These are phyloP conservation scores for Ustulina deusta DNA, from an alignment of 2,329 filamentous ascomycete genomes.

Conservation along the genomic window DNA sequence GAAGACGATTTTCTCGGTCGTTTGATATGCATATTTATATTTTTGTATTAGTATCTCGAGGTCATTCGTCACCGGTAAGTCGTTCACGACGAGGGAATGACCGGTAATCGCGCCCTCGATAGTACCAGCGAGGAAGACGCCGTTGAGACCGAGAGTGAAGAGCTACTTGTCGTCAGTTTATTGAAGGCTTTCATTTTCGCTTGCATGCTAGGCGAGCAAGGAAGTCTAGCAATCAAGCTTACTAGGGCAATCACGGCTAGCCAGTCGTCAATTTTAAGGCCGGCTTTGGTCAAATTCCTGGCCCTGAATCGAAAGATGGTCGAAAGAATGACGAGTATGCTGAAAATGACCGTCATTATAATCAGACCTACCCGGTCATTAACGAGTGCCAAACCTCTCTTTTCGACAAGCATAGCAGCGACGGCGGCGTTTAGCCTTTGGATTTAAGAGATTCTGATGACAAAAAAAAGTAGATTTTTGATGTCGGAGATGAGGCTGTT, in stretches of 20 bases:
- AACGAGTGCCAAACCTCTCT: too few relatives aligned
- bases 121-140: constrained; percentile 33
- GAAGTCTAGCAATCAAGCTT: not conserved
- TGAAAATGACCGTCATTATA: constrained; percentile 31
- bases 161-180: too few relatives aligned
- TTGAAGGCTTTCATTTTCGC: too few relatives aligned
- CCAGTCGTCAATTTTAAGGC: constrained; percentile 37
- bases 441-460: too few relatives aligned
- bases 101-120: constrained; percentile 33
- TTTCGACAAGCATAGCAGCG: too few relatives aligned
- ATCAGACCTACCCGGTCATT: too few relatives aligned
- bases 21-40: constrained; percentile 43
- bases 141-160: constrained; percentile 30
- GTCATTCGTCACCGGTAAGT: constrained; percentile 31
- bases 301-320: constrained; percentile 31
- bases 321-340: constrained; percentile 11
- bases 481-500: too few relatives aligned
- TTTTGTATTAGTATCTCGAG: constrained; percentile 35
- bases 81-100: constrained; percentile 16
- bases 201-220: too few relatives aligned
- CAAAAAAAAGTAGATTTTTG: too few relatives aligned
- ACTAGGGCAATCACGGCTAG: constrained; percentile 23
- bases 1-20: constrained; percentile 39
- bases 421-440: too few relatives aligned
- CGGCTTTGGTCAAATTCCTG: constrained; percentile 28